These are phyloP conservation scores for Teratosphaeria nubilosa DNA, from an alignment of 2,329 filamentous ascomycete species.

Conservation along the genomic window DNA sequence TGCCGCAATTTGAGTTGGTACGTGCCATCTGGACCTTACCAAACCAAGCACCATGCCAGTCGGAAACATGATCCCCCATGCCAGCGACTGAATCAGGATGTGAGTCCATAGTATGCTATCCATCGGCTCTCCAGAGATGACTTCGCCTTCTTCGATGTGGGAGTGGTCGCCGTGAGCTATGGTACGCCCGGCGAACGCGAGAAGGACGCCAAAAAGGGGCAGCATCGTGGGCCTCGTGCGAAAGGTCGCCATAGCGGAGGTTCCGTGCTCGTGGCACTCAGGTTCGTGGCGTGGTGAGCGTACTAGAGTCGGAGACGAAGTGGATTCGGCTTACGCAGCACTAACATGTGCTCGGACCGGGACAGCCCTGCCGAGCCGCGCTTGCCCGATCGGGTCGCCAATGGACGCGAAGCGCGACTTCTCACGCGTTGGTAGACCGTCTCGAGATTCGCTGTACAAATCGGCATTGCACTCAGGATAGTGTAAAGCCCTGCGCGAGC, in stretches of 20 bases:
- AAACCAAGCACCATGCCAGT: conserved; percentile 93
- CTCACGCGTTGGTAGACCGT: not conserved
- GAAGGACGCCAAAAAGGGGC: not conserved
- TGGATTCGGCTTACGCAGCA: not conserved
- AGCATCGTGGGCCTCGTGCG: conserved; percentile 10
- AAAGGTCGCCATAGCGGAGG: conserved; percentile 13
- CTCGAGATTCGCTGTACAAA: too few relatives aligned
- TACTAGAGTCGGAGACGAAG: too few relatives aligned
- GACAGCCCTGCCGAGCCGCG: not conserved
- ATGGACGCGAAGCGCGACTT: not conserved
- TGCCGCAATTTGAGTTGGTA: conserved; percentile 71
- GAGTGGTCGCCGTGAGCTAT: conserved; percentile 45
- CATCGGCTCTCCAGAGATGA: conserved; percentile 63
- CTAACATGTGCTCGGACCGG: not conserved
- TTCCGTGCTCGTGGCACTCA: not conserved
- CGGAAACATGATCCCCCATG: conserved; percentile 88
- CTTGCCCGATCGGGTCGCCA: not conserved
- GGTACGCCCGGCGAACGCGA: conserved; percentile 5
- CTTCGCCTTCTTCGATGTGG: conserved; percentile 57
- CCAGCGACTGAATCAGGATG: conserved; percentile 75
- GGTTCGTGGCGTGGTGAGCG: not conserved
- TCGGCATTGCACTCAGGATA: not conserved
- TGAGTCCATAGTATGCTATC: conserved; percentile 88
- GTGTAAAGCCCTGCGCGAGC: not conserved
- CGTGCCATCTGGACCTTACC: conserved; percentile 84